Base-by-base conservation (phyloP, 2,329 filamentous ascomycete species). In the Podosphaera leucotricha region DNA sequence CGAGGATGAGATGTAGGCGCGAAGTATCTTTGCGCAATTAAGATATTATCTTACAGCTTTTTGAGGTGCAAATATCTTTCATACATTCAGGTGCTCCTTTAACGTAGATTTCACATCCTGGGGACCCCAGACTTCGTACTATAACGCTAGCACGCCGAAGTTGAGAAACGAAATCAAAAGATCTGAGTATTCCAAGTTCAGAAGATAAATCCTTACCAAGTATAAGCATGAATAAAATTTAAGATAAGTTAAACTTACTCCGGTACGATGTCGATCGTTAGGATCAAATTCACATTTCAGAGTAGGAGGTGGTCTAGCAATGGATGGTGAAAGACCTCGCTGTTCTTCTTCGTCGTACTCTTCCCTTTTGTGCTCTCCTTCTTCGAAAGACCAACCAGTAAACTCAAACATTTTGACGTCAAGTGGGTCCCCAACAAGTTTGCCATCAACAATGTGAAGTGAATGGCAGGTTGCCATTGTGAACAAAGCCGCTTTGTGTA, bases 351-450 rank as follows among this genome's bases (percentile, higher is more conserved):
- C 77, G 42, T 80, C 75, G 37, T 67, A 68, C 43, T 72, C 72
- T 22, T 68, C 71, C 20, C 67, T 62, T 43, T 70, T 69, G 52
- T 86, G 77, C 39, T 76, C 76, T 2, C 85, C 84, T 64, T 98
- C 90, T 58, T 93, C 81, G 53, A 83, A 98, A 2, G 74, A 72
- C 90, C 90, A 98, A 5, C 72, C 71, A 0, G 90, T 95, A 53
- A 93, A 98, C 50, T 93, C 79, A 57, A 98, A 98, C 90, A 98
- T 98, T 59, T 95, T 95, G 46, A 94, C 68, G 59, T 98, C 90
- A 1, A 98, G 66, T 3, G 92, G 90, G 55, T 98, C 90, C 1
- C 90, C 90, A 28, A 98, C 70, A 36, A 95, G 71, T 57, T 94
- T 85, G 41, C 74, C 79, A 48, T 95, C 86, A 15, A 98, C 78